Evolutionary conservation across 2,329 filamentous ascomycete genomes (phyloP).

Genomic region (Boeremia lycopersici): DNA sequence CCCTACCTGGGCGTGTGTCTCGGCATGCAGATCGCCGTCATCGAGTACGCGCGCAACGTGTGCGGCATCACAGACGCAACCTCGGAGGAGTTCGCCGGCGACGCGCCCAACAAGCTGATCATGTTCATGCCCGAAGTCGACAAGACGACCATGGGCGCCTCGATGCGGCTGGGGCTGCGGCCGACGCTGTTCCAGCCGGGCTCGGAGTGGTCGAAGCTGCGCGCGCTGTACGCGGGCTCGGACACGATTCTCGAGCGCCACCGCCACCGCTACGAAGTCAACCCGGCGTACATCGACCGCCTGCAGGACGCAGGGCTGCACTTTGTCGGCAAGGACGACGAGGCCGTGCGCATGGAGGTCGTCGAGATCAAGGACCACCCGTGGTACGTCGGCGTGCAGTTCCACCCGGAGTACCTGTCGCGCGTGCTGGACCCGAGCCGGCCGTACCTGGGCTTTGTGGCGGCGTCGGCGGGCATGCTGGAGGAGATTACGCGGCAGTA

Average conservation of each 20-base stretch:
- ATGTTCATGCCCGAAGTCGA: constrained; percentile 93
- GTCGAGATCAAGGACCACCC: constrained; percentile 83
- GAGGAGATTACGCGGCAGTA: constrained; percentile 52
- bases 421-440: constrained; percentile 75
- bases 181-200: constrained; percentile 75
- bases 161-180: constrained; percentile 82
- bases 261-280: constrained; percentile 89
- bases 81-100: constrained; percentile 63
- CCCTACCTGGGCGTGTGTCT: constrained; percentile 91
- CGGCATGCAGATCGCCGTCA: constrained; percentile 90
- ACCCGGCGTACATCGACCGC: constrained; percentile 74
- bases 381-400: constrained; percentile 85
- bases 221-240: constrained; percentile 70
- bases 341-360: constrained; percentile 80
- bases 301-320: constrained; percentile 72
- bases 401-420: constrained; percentile 84
- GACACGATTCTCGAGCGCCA: constrained; percentile 70
- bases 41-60: constrained; percentile 82
- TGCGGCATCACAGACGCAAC: constrained; percentile 66
- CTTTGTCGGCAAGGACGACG: constrained; percentile 81
- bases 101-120: constrained; percentile 72
- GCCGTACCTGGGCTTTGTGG: constrained; percentile 84
- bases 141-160: constrained; percentile 78
- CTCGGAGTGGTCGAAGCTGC: constrained; percentile 79
- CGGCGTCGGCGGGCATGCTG: constrained; percentile 73